Base-by-base conservation (phyloP, 192 early-diverging fungal genomes). In the Mortierella claussenii region DNA sequence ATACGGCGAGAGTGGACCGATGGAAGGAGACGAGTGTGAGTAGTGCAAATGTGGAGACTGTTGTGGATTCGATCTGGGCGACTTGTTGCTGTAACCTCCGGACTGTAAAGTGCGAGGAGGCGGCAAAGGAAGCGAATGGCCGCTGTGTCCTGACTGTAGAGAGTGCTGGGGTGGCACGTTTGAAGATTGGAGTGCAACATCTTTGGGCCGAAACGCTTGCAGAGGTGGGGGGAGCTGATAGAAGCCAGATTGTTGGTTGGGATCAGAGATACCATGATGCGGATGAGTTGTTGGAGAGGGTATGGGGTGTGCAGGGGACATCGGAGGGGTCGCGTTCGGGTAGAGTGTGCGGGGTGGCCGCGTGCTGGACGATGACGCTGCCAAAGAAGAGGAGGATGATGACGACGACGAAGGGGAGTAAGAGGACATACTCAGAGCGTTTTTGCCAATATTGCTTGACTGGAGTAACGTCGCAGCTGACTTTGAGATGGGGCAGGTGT, bases 151-250 rank as follows among this genome's bases (percentile, higher is more conserved):
- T 28, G 42, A 3, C 52, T 45, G 21, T 56, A 54, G 44, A 54
- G 40, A 48, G 18, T 56, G 67, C 10, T 57, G 67, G 13, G 73
- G 65, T 13, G 47, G 33, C 42, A 67, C 61, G 23, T 55, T 59
- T 23, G 73, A 65, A 20, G 73, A 67, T 3, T 52, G 52, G 15
- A 42, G 55, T 17, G 45, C 20, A 4, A 33, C 12, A 18, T 69
- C 66, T 1, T 44, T 54, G 1, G 46, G 36, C 10, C 37, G 49
- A 30, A 60, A 55, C 12, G 69, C 26, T 32, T 76, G 73, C 13
- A 76, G 53, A 21, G 73, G 73, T 13, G 73, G 73, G 23, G 73
- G 73, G 4, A 76, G 64, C 32, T 76, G 73, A 50, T 76, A 76
- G 40, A 76, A 76, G 7, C 52, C 57, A 11, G 64, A 61, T 10